Conservation (phyloP, 805 yeast species). For the Kluyveromyces dobzhanskii region DNA sequence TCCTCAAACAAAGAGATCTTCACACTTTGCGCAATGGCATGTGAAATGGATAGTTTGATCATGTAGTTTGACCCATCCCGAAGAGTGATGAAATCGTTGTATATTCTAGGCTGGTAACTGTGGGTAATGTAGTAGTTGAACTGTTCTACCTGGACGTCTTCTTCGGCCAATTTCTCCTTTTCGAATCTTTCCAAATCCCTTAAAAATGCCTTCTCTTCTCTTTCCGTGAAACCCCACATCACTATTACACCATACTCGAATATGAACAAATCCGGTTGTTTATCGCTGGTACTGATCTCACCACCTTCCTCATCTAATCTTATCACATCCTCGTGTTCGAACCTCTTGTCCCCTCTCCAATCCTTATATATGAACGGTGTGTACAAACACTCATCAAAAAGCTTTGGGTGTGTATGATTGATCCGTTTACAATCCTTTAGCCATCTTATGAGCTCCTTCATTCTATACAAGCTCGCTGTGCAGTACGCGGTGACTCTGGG, state of each 20-base stretch:
- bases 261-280: conserved; percentile 69
- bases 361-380: conserved; percentile 80
- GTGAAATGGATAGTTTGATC: conserved; percentile 88
- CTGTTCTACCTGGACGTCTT: conserved; percentile 87
- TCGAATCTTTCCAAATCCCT: conserved; percentile 85
- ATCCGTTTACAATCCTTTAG: conserved; percentile 65
- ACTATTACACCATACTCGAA: conserved; percentile 98
- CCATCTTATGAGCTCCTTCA: conserved; percentile 84
- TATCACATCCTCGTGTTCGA: conserved; percentile 41
- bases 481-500: conserved; percentile 96
- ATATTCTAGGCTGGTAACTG: conserved; percentile 90
- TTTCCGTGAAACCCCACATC: conserved; percentile 86
- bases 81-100: conserved; percentile 89
- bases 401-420: conserved; percentile 73
- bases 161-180: conserved; percentile 81
- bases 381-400: conserved; percentile 91
- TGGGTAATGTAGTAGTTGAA: conserved; percentile 91
- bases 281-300: conserved; percentile 78
- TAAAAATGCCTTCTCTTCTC: conserved; percentile 76
- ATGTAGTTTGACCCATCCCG: conserved; percentile 85
- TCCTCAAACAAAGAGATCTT: conserved; percentile 94
- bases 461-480: conserved; percentile 84
- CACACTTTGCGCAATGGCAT: conserved; percentile 92
- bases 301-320: conserved; percentile 92
- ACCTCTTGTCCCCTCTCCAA: conserved; percentile 53